Evolutionary conservation across 371 early-diverging fungal genomes (phyloP).

Genomic region (Mucor plumbeus): DNA sequence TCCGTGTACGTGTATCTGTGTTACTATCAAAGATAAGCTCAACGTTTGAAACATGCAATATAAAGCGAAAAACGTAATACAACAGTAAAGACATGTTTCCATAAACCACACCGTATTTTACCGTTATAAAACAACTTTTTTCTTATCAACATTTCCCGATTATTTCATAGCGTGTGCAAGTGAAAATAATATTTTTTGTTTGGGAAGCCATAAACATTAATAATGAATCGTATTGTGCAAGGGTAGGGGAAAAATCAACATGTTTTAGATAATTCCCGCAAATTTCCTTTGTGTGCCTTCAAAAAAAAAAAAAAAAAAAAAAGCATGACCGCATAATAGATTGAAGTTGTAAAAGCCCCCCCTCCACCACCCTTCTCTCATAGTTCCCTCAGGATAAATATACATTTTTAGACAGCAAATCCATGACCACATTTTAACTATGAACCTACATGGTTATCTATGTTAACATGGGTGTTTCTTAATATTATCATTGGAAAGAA

Average conservation of each 20-base stretch:
- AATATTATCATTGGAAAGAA: too few species aligned
- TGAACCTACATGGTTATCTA: not conserved
- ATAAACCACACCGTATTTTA: not conserved
- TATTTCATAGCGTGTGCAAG: not conserved
- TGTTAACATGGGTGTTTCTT: not conserved
- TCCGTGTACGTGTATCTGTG: not conserved
- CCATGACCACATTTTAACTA: not conserved
- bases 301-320: not conserved
- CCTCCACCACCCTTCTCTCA: not conserved
- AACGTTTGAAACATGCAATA: not conserved
- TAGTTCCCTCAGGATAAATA: not conserved
- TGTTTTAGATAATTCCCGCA: conserved; percentile 1
- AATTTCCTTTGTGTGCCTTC: conserved; percentile 9
- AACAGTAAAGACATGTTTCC: not conserved
- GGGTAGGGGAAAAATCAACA: not conserved
- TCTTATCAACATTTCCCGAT: conserved; percentile 2
- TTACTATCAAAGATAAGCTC: not conserved
- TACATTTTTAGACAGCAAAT: not conserved
- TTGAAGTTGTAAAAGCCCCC: not conserved
- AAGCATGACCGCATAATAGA: not conserved
- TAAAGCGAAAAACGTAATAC: not conserved
- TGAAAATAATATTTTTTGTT: not conserved
- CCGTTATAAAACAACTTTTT: not conserved
- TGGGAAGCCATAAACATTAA: not conserved
- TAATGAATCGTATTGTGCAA: not conserved